Evolutionary conservation across 2,329 filamentous ascomycete species (phyloP).

Genomic region (Ophiostoma himal-ulmi): DNA sequence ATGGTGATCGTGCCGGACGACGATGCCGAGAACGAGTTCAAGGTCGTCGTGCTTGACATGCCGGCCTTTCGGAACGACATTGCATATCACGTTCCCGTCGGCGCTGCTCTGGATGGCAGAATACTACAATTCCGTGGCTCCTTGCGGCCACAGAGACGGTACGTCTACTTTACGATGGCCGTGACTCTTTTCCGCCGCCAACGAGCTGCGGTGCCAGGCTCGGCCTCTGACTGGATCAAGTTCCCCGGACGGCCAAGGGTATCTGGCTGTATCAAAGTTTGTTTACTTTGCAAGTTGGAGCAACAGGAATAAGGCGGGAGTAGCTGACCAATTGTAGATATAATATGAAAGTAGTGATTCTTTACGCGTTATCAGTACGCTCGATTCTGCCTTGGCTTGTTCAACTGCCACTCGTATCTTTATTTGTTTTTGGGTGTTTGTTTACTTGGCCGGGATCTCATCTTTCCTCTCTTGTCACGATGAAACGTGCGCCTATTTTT

Average conservation of each 20-base stretch:
- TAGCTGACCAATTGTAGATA: too few species aligned
- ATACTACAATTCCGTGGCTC: neutral
- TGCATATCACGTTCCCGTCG: neutral
- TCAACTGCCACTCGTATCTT: neutral
- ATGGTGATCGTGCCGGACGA: too few species aligned
- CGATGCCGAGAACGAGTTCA: too few species aligned
- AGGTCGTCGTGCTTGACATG: too few species aligned
- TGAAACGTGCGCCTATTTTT: neutral
- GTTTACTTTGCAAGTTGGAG: too few species aligned
- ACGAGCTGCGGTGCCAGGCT: neutral
- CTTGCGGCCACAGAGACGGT: neutral
- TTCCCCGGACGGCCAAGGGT: neutral
- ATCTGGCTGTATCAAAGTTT: too few species aligned
- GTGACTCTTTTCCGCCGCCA: neutral
- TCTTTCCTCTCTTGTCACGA: slow-evolving; percentile 1
- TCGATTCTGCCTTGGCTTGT: neutral
- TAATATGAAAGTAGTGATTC: too few species aligned
- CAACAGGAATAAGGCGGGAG: too few species aligned
- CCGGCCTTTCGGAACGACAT: neutral
- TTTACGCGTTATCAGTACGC: too few species aligned
- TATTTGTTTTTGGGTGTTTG: neutral
- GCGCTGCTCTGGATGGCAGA: neutral
- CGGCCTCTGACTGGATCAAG: neutral
- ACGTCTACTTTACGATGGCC: neutral
- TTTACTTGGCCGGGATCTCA: neutral